Evolutionary conservation across 106 monocot genomes (phyloP).

Genomic region (Dendrobium huoshanense): DNA sequence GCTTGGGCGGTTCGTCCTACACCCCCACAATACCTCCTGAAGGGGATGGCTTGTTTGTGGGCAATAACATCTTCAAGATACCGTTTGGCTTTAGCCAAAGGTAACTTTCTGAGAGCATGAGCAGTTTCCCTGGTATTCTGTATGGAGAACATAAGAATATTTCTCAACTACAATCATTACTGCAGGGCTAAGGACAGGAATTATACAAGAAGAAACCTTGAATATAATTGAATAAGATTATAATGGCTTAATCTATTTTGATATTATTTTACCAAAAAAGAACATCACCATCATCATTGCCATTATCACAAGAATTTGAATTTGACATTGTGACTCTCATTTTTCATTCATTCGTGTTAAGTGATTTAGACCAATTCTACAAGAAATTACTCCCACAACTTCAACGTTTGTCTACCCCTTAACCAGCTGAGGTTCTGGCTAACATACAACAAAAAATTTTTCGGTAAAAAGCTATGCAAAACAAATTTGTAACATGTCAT

Average conservation of each 20-base stretch:
- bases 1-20: slow-evolving; percentile 47
- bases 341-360: too few species aligned
- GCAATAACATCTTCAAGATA: slow-evolving; percentile 46
- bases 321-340: too few species aligned
- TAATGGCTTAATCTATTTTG: neutral
- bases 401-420: too few species aligned
- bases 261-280: neutral
- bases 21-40: slow-evolving; percentile 33
- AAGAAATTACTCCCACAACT: neutral
- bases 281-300: neutral
- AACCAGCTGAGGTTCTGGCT: too few species aligned
- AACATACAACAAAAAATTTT: too few species aligned
- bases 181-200: too few species aligned
- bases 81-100: slow-evolving; percentile 35
- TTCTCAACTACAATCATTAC: too few species aligned
- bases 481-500: too few species aligned
- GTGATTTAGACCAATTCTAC: neutral
- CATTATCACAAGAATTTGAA: too few species aligned
- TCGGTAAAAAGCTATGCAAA: too few species aligned
- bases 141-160: neutral
- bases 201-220: neutral
- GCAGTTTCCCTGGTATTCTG: slow-evolving; percentile 49
- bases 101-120: slow-evolving; percentile 32
- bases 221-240: neutral
- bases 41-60: slow-evolving; percentile 47